Evolutionary conservation across 257 asterid species (phyloP), one percentile per base, ranked within the genome.

Genomic region (Nicotiana attenuata): DNA sequence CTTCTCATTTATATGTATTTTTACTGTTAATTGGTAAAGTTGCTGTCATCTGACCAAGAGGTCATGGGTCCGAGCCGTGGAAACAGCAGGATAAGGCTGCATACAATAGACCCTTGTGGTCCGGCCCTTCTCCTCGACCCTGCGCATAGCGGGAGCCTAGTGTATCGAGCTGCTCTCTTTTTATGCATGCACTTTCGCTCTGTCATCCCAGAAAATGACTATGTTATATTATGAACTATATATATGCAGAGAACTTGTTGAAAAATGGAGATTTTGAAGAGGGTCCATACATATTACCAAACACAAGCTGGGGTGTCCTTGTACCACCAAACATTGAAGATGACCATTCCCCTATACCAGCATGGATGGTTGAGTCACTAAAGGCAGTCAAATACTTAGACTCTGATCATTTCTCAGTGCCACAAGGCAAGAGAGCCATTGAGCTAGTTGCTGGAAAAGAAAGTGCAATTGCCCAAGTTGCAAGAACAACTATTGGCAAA

Each of bases 371-470:
- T 65, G 98, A 94, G 65, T 96, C 99, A 53, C 91, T 94, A 60
- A 96, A 94, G 66, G 98, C 99, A 8, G 95, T 96, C 0, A 96
- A 94, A 76, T 96, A 94, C 94, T 88, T 96, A 1, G 98, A 96
- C 57, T 69, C 96, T 0, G 97, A 91, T 19, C 99, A 96, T 26
- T 96, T 92, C 89, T 91, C 97, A 0, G 97, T 96, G 55, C 99
- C 99, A 47, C 89, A 83, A 1, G 97, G 96, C 2, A 91, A 69
- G 45, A 91, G 99, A 10, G 98, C 97, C 0, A 73, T 96, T 10
- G 99, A 96, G 85, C 95, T 96, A 1, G 98, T 96, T 1, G 99
- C 98, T 0, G 99, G 99, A 0, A 93, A 90, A 86, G 99, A 96
- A 65, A 94, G 99, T n/a, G 99, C 99, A 22, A 89, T 96, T 13